phyloP scores from a whole-genome alignment of 75 land plant species.

The Selaginella tamariscina region DNA sequence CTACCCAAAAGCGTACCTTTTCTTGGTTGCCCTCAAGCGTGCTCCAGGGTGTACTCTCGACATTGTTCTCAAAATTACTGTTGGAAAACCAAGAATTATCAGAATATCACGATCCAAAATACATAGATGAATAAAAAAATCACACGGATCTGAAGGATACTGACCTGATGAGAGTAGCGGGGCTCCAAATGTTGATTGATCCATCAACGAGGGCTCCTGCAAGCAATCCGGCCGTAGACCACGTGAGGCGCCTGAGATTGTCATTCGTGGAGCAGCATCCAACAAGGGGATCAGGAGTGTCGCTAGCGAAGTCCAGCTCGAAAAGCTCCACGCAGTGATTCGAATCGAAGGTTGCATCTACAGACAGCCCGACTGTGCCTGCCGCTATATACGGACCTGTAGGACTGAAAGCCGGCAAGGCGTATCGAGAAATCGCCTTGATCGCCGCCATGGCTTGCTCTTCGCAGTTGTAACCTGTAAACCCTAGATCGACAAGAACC shows the following conservation, averaged over 20 bases:
- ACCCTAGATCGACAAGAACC: constrained; percentile 1
- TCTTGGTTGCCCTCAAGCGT: not conserved
- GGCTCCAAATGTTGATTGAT: constrained; percentile 71
- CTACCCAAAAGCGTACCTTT: not conserved
- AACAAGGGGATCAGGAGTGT: constrained; percentile 40
- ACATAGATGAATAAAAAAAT: not conserved
- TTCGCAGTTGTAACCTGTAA: not conserved
- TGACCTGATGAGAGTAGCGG: constrained; percentile 52
- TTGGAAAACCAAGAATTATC: not conserved
- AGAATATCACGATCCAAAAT: not conserved
- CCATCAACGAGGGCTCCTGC: constrained; percentile 89
- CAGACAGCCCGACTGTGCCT: constrained; percentile 85
- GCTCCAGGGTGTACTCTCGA: not conserved
- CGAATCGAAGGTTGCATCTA: constrained; percentile 73
- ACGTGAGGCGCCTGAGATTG: constrained; percentile 64
- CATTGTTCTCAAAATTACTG: constrained; percentile 1
- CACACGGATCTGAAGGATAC: not conserved
- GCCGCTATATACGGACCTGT: constrained; percentile 64
- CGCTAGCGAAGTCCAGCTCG: constrained; percentile 69
- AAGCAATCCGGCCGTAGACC: constrained; percentile 51
- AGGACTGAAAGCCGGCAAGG: constrained; percentile 71
- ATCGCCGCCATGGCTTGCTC: constrained; percentile 42
- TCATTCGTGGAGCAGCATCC: constrained; percentile 50
- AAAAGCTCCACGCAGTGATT: constrained; percentile 73
- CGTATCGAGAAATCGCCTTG: constrained; percentile 67